Base-by-base conservation (phyloP, 2,329 filamentous ascomycete genomes). In the Ophiostoma populinum region DNA sequence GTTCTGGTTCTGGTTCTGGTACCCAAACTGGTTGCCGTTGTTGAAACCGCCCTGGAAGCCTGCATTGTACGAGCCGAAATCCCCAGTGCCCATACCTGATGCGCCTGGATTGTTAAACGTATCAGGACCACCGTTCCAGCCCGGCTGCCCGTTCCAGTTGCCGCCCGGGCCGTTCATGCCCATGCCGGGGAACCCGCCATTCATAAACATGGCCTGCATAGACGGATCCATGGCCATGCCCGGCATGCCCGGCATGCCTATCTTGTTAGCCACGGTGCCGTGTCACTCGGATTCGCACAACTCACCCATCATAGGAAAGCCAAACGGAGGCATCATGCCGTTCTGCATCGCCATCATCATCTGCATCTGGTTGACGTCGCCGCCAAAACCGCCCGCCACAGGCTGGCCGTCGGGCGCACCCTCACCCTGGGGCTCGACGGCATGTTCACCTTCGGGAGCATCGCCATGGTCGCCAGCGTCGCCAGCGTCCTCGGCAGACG, bases 41-140 rank as follows among this genome's bases (percentile, higher is more conserved):
- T 75, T 78, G 70, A 65, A 76, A 63, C 70, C 79, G 75, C 75
- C 76, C 58, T 69, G 68, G 65, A 70, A 81, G 62, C 75, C 75
- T 66, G 73, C 66, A 66, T 79, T 78, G 71, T 76, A 75, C 62
- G 70, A 68, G 62, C 76, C 77, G 73, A 70, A 82, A 62, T 81
- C 77, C 80, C 75, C 74, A 66, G 67, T 67, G 61, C 73, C 75
- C n/a, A n/a, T n/a, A 67, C 74, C 73, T 68, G 71, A 69, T 70
- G 73, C 74, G 80, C 73, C 82, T 79, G 73, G 69, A 70, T 77
- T 63, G 75, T 74, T 85, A 75, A 73, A 82, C 78, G 81, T 83
- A 81, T 81, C 77, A 77, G 79, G 76, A 67, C 73, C 71, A 67
- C 73, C 71, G 75, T 76, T 80, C 78, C 77, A 83, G 67, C 75